Percentiles rank a stretch among this genome's conserved stretches.
Conservation (phyloP, 73 alveolate species). For the Tetrahymena thermophila region DNA sequence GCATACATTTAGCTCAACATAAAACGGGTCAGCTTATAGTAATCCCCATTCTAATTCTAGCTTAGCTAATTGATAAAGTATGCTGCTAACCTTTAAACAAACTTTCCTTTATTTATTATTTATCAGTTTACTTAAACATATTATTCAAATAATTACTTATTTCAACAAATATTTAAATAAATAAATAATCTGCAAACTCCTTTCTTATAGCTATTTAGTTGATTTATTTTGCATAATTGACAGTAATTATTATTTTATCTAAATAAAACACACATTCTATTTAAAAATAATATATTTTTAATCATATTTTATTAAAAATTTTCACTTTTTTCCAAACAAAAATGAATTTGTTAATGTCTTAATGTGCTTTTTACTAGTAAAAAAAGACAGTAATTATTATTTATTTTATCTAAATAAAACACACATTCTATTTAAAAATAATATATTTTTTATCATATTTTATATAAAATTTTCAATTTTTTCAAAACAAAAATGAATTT, state of each 20-base stretch:
- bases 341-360: too few relatives aligned
- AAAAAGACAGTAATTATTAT: too few relatives aligned
- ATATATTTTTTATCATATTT: too few relatives aligned
- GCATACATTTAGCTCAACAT: not conserved
- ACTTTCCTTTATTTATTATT: not conserved
- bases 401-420: too few relatives aligned
- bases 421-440: too few relatives aligned
- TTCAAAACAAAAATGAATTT: too few relatives aligned
- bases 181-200: not conserved
- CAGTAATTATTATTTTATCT: not conserved
- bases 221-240: not conserved
- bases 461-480: too few relatives aligned
- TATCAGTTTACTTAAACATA: not conserved
- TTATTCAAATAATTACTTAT: not conserved
- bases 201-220: not conserved
- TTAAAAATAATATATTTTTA: too few relatives aligned
- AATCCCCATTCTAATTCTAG: not conserved
- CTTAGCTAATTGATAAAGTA: not conserved
- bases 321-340: too few relatives aligned
- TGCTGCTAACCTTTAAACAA: not conserved
- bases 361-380: too few relatives aligned
- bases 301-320: too few relatives aligned
- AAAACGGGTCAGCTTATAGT: not conserved
- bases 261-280: too few relatives aligned
- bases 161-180: not conserved